Percentiles rank a stretch among this genome's conserved stretches.
Conservation (phyloP, 306 rosid species). For the Ochetophila trinervis region DNA sequence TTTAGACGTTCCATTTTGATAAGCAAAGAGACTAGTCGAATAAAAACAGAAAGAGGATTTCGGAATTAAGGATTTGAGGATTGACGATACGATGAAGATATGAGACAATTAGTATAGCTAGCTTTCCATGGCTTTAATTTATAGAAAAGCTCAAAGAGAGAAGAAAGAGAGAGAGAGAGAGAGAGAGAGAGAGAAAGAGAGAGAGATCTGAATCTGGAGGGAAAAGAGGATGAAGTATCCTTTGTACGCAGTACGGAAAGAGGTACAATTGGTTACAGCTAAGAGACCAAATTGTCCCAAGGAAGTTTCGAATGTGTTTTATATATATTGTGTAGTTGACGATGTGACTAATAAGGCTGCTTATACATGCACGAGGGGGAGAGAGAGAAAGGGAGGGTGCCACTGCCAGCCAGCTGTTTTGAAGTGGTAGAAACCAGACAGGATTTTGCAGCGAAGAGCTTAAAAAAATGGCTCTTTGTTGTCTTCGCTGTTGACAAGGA, state of each 20-base stretch:
- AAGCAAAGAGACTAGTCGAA: neutral
- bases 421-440: slow-evolving; percentile 11
- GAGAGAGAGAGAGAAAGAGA: too few species aligned
- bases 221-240: slow-evolving; percentile 36
- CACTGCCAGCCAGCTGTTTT: slow-evolving; percentile 15
- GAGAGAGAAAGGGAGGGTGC: neutral
- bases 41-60: neutral
- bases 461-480: slow-evolving; percentile 1
- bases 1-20: slow-evolving; percentile 39
- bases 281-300: slow-evolving; percentile 34
- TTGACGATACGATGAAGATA: too few species aligned
- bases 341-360: neutral
- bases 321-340: neutral
- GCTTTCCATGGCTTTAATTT: too few species aligned
- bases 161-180: too few species aligned
- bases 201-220: neutral
- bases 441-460: neutral
- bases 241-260: slow-evolving; percentile 36
- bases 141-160: too few species aligned
- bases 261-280: slow-evolving; percentile 36
- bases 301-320: neutral
- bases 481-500: slow-evolving; percentile 1
- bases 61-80: neutral
- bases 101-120: too few species aligned
- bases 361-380: slow-evolving; percentile 20